A percentile compares a stretch with the other conserved stretches of the same genome.
Evolutionary conservation across 805 yeast genomes (phyloP).

Genomic region (Pichia occidentalis): DNA sequence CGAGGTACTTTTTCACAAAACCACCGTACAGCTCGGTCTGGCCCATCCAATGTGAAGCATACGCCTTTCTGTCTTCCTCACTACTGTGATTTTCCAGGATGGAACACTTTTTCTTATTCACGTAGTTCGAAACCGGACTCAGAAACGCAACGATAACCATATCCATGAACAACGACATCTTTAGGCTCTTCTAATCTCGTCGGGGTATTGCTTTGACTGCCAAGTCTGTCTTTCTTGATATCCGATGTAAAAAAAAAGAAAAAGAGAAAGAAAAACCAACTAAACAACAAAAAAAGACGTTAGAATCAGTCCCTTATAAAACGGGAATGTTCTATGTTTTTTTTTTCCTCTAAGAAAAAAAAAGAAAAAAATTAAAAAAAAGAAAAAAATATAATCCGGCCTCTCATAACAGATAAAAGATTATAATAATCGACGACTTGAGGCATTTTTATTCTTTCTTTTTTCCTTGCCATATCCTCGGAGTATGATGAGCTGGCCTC

Average conservation of each 20-base stretch:
- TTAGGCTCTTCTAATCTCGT: too few species aligned
- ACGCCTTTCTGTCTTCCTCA: conserved; percentile 12
- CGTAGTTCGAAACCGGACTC: conserved; percentile 14
- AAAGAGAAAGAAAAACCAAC: too few species aligned
- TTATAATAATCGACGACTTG: too few species aligned
- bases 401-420: too few species aligned
- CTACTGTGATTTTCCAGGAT: conserved; percentile 12
- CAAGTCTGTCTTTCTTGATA: too few species aligned
- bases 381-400: too few species aligned
- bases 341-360: not conserved
- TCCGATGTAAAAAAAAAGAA: too few species aligned
- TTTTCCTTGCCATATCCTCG: conserved; percentile 40
- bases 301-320: not conserved
- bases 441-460: too few species aligned
- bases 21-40: conserved; percentile 15
- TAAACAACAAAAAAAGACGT: not conserved
- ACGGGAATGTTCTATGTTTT: conserved; percentile 1
- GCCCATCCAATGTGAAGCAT: conserved; percentile 13
- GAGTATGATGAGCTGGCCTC: too few species aligned
- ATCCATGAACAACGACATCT: conserved; percentile 15
- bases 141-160: conserved; percentile 15
- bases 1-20: conserved; percentile 15
- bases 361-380: not conserved
- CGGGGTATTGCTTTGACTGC: too few species aligned
- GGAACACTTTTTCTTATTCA: conserved; percentile 15